Conservation (phyloP, 1,284 basidiomycete species). For the Sporisorium graminicola region DNA sequence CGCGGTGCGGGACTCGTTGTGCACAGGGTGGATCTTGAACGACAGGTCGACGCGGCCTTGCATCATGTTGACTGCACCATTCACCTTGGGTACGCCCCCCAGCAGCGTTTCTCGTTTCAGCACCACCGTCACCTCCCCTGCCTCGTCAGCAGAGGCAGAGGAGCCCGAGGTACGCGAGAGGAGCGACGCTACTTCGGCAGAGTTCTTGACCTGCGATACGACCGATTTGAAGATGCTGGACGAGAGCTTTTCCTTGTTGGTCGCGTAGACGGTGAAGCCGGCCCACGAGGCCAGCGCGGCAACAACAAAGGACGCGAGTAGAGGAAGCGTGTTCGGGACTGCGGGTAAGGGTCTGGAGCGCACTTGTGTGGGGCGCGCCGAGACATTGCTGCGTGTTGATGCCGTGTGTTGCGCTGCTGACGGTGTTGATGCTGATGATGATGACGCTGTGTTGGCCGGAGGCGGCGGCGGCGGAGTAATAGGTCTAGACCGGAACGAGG, state of each 20-base stretch:
- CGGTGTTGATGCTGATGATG: neutral
- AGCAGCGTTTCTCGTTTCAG: conserved; percentile 26
- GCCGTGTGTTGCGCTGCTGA: no score
- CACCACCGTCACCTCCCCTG: conserved; percentile 14
- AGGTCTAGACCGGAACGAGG: neutral
- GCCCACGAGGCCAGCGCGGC: conserved; percentile 43
- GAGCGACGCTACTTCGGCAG: conserved; percentile 24
- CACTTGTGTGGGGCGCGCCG: neutral
- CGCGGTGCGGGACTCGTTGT: neutral
- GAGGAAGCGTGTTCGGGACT: conserved; percentile 22
- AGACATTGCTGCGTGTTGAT: neutral
- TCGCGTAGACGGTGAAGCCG: conserved; percentile 53
- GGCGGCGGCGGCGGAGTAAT: conserved; percentile 6
- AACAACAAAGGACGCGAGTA: conserved; percentile 1
- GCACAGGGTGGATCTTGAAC: conserved; percentile 35
- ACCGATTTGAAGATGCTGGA: conserved; percentile 55
- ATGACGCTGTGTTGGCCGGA: neutral
- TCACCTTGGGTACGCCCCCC: conserved; percentile 41
- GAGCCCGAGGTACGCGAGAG: conserved; percentile 32
- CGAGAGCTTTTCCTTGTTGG: conserved; percentile 62
- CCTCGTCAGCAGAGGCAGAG: no score
- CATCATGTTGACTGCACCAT: conserved; percentile 60
- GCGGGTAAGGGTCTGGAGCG: conserved; percentile 11
- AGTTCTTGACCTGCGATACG: conserved; percentile 46
- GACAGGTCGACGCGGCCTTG: conserved; percentile 60